phyloP scores from a whole-genome alignment of 2,329 filamentous ascomycete species.

The Xylariales sp. region DNA sequence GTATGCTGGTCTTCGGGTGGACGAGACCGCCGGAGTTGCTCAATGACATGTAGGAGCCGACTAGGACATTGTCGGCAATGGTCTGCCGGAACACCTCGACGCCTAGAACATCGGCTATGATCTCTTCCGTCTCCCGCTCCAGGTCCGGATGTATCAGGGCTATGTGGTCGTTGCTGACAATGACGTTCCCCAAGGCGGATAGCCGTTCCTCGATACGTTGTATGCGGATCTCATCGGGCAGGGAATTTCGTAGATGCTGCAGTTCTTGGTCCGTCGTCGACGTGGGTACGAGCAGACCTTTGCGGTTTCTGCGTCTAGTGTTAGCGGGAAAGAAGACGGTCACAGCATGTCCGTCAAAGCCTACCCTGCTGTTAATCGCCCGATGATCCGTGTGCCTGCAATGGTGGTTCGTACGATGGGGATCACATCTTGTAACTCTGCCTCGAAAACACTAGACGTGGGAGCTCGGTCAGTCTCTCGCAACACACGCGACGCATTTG shows the following conservation, averaged over 20 bases:
- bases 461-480: conserved; percentile 11
- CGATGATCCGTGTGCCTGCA: conserved; percentile 92
- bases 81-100: conserved; percentile 93
- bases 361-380: conserved; percentile 87
- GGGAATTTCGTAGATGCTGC: conserved; percentile 90
- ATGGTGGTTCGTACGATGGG: conserved; percentile 97
- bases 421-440: conserved; percentile 94
- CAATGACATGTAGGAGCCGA: conserved; percentile 93
- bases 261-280: conserved; percentile 97
- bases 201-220: conserved; percentile 97
- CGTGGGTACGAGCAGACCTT: conserved; percentile 92
- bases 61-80: conserved; percentile 93
- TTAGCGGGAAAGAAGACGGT: background rate
- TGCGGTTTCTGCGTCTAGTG: conserved; percentile 66
- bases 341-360: conserved; percentile 23
- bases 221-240: conserved; percentile 88
- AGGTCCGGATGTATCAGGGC: conserved; percentile 94
- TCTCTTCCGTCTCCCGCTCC: conserved; percentile 97
- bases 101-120: conserved; percentile 88
- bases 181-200: conserved; percentile 93
- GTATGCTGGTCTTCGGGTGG: conserved; percentile 93
- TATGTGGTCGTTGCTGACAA: conserved; percentile 94
- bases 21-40: conserved; percentile 96
- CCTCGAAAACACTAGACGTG: conserved; percentile 76
- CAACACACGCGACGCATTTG: background rate